Conservation (phyloP, 495 filamentous ascomycete species). For the Penicillium pancosmium region DNA sequence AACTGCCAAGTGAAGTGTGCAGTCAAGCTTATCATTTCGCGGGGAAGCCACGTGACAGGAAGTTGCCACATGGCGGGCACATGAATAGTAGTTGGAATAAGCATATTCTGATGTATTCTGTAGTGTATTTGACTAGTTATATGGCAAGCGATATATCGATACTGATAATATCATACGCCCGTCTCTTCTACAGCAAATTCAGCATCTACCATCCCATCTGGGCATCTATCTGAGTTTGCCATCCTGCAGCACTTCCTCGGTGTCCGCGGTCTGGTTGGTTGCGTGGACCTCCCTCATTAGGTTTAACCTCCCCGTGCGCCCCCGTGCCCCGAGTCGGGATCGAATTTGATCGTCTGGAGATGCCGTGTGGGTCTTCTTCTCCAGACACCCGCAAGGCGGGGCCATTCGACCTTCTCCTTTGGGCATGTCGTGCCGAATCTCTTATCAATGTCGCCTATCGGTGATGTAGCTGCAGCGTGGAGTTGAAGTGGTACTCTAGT, state of each 20-base stretch:
- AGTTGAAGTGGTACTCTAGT: background rate
- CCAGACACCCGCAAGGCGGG: conserved; percentile 5
- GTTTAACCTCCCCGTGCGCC: conserved; percentile 11
- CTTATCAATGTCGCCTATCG: conserved; percentile 14
- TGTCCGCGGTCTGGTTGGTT: background rate
- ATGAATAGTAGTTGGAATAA: background rate
- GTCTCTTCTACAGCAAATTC: no score
- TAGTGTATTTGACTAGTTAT: background rate
- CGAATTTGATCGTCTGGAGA: conserved; percentile 18
- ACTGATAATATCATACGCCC: no score
- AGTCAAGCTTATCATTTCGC: conserved; percentile 20
- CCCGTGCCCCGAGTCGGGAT: conserved; percentile 9
- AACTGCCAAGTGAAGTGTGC: conserved; percentile 6
- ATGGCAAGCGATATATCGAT: no score
- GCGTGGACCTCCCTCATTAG: conserved; percentile 28
- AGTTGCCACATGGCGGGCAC: conserved; percentile 2
- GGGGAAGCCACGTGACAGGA: conserved; percentile 17
- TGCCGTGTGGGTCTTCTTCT: conserved; percentile 19
- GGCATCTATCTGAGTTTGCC: background rate
- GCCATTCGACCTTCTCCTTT: conserved; percentile 17
- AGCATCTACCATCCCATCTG: no score
- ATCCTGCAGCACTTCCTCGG: background rate
- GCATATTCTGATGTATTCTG: no score
- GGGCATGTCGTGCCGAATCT: conserved; percentile 28
- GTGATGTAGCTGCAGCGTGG: conserved; percentile 14